Evolutionary conservation across 2,329 filamentous ascomycete genomes (phyloP), one percentile per base, ranked within the genome.

Genomic region (Alternaria sp.): DNA sequence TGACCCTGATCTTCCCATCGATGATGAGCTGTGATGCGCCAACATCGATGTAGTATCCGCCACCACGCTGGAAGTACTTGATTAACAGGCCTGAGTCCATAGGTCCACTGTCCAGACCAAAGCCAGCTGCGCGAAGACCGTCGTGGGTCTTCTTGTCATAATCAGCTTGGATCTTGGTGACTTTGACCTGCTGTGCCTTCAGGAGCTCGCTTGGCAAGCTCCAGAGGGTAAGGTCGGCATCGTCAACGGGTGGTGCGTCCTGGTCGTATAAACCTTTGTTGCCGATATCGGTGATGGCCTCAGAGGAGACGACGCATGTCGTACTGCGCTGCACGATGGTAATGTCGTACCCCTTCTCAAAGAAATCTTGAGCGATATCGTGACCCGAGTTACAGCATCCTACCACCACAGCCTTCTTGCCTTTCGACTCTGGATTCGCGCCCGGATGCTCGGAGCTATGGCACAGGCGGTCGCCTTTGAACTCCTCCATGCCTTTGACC

Each of bases 321-420:
- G 70, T 74, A 44, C 69, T 74, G 29, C 81, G 77, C 60, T 83
- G 82, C 0, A 83, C 67, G 63, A 83, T 80, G 11, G 81, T 83
- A n/a, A 80, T 68, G 13, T 79, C 76, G 29, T 77, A 72, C 4
- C 77, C 77, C 6, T 77, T 77, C 23, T 78, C 73, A 36, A 77
- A 73, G 75, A 82, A 82, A 66, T 83, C 80, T 65, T 82, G 77
- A 2, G 81, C 79, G 24, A 83, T 77, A 63, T 83, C 81, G 67
- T 83, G 81, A 48, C 77, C 81, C 0, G 80, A 82, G 61, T 83
- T 83, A 50, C 79, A 82, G 17, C 77, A 79, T 26, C 82, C 81
- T 14, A 84, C 70, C 1, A 84, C 77, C 31, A 83, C 65, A 5
- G 78, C 81, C 31, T 74, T 74, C 53, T 82, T 81, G 28, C 79